Percentiles rank a stretch among this genome's conserved stretches.
Conservation (phyloP, 2,329 filamentous ascomycete genomes). For the Diaporthe humulicola region DNA sequence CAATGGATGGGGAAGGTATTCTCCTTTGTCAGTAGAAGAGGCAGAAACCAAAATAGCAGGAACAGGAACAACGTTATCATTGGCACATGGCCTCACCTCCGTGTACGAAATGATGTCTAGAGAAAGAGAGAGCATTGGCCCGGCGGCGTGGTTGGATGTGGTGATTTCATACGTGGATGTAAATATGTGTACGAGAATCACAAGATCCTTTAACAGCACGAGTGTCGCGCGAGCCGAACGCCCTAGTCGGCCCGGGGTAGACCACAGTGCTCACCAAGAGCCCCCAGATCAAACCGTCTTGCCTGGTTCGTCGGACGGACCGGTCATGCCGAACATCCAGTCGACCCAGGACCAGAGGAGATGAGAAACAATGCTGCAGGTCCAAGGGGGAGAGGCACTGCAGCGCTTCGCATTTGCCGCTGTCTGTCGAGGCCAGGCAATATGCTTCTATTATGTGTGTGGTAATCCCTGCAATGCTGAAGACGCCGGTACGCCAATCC, state of each 20-base stretch:
- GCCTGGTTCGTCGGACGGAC: neutral
- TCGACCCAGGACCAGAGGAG: neutral
- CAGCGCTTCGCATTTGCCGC: neutral
- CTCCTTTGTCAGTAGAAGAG: constrained; percentile 56
- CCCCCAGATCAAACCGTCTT: neutral
- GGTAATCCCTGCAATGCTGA: neutral
- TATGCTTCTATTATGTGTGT: neutral
- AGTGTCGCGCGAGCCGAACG: neutral
- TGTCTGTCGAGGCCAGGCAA: neutral
- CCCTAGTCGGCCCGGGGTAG: no score
- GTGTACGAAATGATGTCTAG: constrained; percentile 52
- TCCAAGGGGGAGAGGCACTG: neutral
- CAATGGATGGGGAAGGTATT: constrained; percentile 38
- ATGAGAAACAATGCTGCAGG: neutral
- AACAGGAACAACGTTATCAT: constrained; percentile 18
- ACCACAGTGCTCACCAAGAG: neutral
- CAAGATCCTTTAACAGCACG: constrained; percentile 40
- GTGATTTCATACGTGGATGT: constrained; percentile 47
- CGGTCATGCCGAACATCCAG: neutral
- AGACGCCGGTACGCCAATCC: neutral
- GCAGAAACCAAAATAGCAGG: constrained; percentile 40
- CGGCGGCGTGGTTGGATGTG: constrained; percentile 42
- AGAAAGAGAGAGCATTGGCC: constrained; percentile 37
- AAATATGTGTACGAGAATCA: constrained; percentile 50
- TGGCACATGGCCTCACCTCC: constrained; percentile 42